Base-by-base conservation (phyloP, 2,329 filamentous ascomycete species). In the Elsinoe necatrix region DNA sequence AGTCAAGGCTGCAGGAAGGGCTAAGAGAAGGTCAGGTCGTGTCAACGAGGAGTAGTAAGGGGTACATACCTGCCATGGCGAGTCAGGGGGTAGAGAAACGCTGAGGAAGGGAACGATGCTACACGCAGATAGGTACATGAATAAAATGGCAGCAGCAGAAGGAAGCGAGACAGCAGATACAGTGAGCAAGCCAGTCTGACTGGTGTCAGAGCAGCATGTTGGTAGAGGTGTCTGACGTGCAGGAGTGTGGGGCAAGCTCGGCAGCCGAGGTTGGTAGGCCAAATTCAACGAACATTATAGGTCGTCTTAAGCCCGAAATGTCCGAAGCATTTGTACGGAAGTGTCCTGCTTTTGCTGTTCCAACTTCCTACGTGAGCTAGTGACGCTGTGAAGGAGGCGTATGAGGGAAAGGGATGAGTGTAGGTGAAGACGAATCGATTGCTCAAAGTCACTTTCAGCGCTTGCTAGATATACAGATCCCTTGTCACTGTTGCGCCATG, bases 1-100 rank as follows among this genome's bases (percentile, higher is more conserved):
- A 16, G 59, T 54, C 18, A 61, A 6, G 6, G 55, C 34, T 21
- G 55, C 39, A 6, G 59, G 58, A 18, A 61, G 41, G 20, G 21
- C 59, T 61, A 42, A 2, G 1, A 37, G 3, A 25, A n/a, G 39
- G 27, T 54, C 18, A 54, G 50, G 2, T 1, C 16, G 21, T 2
- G 8, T 54, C 3, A 39, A n/a, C 21, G n/a, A n/a, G 5, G 3
- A n/a, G 6, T 11, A n/a, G n/a, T 11, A 20, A 9, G 45, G 45
- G 6, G 23, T 8, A 20, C 27, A 18, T 31, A 50, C 45, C 45
- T n/a, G 45, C 45, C 45, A 50, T 50, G 23, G 21, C 34, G 25
- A 34, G 8, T 3, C 3, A 29, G 27, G 4, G 25, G 14, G 23
- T n/a, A 11, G 14, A 29, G 21, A 21, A 9, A 20, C 12, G 18